A percentile compares a stretch with the other conserved stretches of the same genome.
Evolutionary conservation across 768 basidiomycete genomes (phyloP).

Genomic region (Russula earlei): DNA sequence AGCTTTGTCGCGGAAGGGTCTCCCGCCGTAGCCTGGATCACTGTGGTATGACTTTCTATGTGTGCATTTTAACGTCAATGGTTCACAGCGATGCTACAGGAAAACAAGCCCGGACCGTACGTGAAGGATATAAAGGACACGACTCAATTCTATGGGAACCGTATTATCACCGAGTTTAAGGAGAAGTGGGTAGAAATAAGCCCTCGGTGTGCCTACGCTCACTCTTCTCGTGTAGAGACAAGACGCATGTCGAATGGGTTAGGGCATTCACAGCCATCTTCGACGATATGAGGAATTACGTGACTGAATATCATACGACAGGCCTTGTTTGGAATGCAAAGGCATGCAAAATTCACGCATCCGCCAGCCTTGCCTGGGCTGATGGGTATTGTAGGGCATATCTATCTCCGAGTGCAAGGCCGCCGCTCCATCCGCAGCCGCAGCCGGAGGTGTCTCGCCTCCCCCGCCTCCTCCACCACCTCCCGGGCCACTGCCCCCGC

Average conservation of each 20-base stretch:
- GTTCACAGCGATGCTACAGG: conserved; percentile 24
- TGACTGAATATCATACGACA: conserved; percentile 76
- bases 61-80: neutral
- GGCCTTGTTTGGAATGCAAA: conserved; percentile 85
- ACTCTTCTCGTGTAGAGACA: conserved; percentile 46
- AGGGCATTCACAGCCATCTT: conserved; percentile 57
- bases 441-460: conserved; percentile 40
- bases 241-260: conserved; percentile 85
- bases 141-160: conserved; percentile 80
- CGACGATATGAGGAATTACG: conserved; percentile 74
- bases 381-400: conserved; percentile 37
- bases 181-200: conserved; percentile 56
- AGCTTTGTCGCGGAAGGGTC: conserved; percentile 76
- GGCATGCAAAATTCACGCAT: conserved; percentile 30
- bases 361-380: neutral
- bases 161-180: conserved; percentile 86
- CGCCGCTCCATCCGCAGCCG: conserved; percentile 27
- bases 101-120: conserved; percentile 73
- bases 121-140: conserved; percentile 82
- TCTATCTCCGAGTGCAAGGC: conserved; percentile 45
- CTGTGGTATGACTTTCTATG: conserved; percentile 39
- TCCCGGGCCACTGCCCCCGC: conserved; percentile 30
- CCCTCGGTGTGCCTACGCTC: neutral
- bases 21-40: conserved; percentile 80
- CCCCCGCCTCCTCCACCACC: conserved; percentile 35